phyloP scores from a whole-genome alignment of 257 asterid species.

The Anisodus tanguticus region DNA sequence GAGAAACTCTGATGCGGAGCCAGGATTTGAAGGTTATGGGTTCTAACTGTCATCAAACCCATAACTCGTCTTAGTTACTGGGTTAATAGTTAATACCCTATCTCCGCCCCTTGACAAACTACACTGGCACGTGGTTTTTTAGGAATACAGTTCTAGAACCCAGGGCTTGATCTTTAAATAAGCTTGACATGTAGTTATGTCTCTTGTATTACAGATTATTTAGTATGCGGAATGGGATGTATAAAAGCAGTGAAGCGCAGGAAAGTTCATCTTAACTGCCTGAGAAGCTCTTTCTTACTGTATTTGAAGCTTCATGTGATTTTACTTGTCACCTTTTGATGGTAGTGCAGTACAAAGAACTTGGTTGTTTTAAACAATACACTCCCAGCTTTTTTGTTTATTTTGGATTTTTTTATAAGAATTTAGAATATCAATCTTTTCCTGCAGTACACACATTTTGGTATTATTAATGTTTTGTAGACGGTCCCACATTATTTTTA shows the following conservation, averaged over 20 bases:
- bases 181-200: not conserved
- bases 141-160: not conserved
- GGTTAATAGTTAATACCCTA: too few relatives aligned
- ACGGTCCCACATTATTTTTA: not conserved
- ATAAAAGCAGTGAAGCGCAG: not conserved
- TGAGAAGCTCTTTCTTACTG: not conserved
- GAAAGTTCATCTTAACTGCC: not conserved
- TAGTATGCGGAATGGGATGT: not conserved
- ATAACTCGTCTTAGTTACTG: too few relatives aligned
- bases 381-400: constrained; percentile 9
- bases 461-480: not conserved
- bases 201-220: not conserved
- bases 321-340: not conserved
- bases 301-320: not conserved
- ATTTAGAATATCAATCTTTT: not conserved
- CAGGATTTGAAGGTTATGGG: too few relatives aligned
- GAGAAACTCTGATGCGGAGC: not conserved
- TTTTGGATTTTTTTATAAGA: not conserved
- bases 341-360: too few relatives aligned
- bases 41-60: too few relatives aligned
- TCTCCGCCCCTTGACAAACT: not conserved
- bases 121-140: not conserved
- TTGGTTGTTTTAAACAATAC: not conserved
- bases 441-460: not conserved
- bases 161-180: not conserved